Evolutionary conservation across 75 land plant species (phyloP), one percentile per base, ranked within the genome.

Genomic region (Picea sitchensis): DNA sequence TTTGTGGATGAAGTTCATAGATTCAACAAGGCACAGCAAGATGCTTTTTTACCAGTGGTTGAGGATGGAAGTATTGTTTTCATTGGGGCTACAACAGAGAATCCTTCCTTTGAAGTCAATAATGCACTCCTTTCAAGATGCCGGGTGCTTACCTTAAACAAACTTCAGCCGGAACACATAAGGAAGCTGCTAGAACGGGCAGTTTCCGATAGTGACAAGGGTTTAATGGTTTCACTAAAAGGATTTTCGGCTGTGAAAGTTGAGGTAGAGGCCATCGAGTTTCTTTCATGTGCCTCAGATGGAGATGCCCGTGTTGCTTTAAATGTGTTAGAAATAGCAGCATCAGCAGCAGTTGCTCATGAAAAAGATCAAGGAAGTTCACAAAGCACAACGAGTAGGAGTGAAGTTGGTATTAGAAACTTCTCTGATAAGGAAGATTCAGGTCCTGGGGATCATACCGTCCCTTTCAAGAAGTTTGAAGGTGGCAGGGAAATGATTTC

Each of bases 1-100:
- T 96, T 96, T 78, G 82, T 96, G 44, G 99, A 96, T 86, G 99
- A 96, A 81, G 94, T 96, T 51, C 96, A 96, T 80, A 79, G 96
- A 64, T 96, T 96, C 79, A 92, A 91, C 80, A 88, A 89, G 58
- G 79, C 97, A 9, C 99, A 96, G 76, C 97, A 92, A 76, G 99
- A 96, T 81, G 90, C 95, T 3, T 89, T 96, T 57, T 85, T 96
- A 58, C 99, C 99, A 14, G 86, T 88, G 38, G 87, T 96, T 60
- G 99, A 96, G 71, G 95, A 93, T 78, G 99, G 99, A 13, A 86
- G 88, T 41, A 78, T 96, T 65, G 88, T 92, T 56, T 94, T 96
- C 58, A 78, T 96, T 26, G 96, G 96, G 13, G 99, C 99, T 34
- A 96, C 99, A 30, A 96, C 97, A 1, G 99, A 96, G 82, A 96